Evolutionary conservation across 2,329 filamentous ascomycete genomes (phyloP).

Genomic region (Penicillium sp.): DNA sequence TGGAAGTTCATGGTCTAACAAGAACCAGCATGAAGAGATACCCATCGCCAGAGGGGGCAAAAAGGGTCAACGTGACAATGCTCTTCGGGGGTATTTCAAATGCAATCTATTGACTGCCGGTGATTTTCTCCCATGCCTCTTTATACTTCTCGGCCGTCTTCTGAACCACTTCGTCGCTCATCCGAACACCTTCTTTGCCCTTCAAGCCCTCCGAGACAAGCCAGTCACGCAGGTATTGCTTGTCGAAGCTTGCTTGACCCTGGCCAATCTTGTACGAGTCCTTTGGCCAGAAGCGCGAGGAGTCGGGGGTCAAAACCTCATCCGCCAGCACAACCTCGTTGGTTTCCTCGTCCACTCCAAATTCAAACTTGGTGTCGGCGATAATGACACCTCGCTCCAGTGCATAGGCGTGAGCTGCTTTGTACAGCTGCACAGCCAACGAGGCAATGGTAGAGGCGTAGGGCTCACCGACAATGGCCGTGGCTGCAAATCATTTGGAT

Average conservation of each 20-base stretch:
- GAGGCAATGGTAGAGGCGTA: constrained; percentile 61
- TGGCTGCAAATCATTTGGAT: constrained; percentile 32
- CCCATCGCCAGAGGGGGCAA: too few species aligned
- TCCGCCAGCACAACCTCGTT: constrained; percentile 70
- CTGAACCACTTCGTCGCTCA: constrained; percentile 65
- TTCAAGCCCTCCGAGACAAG: constrained; percentile 66
- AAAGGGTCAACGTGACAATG: too few species aligned
- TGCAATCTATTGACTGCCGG: constrained; percentile 46
- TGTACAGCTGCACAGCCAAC: constrained; percentile 60
- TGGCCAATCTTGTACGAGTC: constrained; percentile 65
- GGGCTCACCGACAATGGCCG: constrained; percentile 57
- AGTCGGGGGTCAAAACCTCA: constrained; percentile 79
- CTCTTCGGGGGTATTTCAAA: too few species aligned
- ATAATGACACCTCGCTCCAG: constrained; percentile 64
- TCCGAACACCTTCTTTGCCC: constrained; percentile 64
- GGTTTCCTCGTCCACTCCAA: constrained; percentile 60
- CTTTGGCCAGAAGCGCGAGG: constrained; percentile 79
- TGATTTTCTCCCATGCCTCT: constrained; percentile 68
- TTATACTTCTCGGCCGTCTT: constrained; percentile 67
- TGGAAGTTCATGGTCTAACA: too few species aligned
- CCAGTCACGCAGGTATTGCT: constrained; percentile 81
- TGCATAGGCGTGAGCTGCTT: constrained; percentile 41
- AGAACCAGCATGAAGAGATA: too few species aligned
- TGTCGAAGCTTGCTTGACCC: constrained; percentile 80
- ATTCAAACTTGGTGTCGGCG: constrained; percentile 73